Base-by-base conservation (phyloP, 768 basidiomycete species). In the Filobasidium wieringae region DNA sequence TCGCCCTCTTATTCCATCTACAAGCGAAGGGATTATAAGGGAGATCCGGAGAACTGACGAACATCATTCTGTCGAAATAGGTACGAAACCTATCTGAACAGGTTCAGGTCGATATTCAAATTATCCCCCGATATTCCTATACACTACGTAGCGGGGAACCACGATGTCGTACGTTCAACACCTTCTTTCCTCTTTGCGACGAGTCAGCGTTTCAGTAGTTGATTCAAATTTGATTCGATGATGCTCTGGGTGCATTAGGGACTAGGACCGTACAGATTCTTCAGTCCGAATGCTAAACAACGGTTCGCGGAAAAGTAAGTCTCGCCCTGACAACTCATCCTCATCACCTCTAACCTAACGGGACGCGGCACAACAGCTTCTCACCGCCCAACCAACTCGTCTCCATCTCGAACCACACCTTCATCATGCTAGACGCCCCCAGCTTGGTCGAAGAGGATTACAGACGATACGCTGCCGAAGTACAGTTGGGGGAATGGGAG, bases 101-200 rank as follows among this genome's bases (percentile, higher is more conserved):
- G 84, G 47, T 95, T 88, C 76, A 78, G 77, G 57, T 76, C 75
- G 43, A 88, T 90, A 32, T 92, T 93, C 74, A 72, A 76, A 22
- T 72, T 79, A 6, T 63, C 76, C 9, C 62, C 71, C 14, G 72
- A 74, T 17, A 76, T 80, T 2, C 83, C 84, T 0, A 75, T 78
- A 58, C 84, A 83, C 72, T 85, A 82, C 68, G 78, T 92, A 29
- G 85, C 90, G 2, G 93, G 93, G 6, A 97, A 96, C 69, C 90
- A 91, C 67, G 93, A 97, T 66, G 78, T 86, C 32, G 87, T 61
- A 86, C 82, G 87, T n/a, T n/a, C n/a, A n/a, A n/a, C n/a, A n/a
- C n/a, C n/a, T 67, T 1, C 52, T 55, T n/a, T n/a, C n/a, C n/a
- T n/a, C n/a, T n/a, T n/a, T n/a, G n/a, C n/a, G n/a, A 9, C 51